These are phyloP conservation scores for Orbilia brochopaga DNA, from an alignment of 2,329 filamentous ascomycete genomes.

Conservation along the genomic window DNA sequence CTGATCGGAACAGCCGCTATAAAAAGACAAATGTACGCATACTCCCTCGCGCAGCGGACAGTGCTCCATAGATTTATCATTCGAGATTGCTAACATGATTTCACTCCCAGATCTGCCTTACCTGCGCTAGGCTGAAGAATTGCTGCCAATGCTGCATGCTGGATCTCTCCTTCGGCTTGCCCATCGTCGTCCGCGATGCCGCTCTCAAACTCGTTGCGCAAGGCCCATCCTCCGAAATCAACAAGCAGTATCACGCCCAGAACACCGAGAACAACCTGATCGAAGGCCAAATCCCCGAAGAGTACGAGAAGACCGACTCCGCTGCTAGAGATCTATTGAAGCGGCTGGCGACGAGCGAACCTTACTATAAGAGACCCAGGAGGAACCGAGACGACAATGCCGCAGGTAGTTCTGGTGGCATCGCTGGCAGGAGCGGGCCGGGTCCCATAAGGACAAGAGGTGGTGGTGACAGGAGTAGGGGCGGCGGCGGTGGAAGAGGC, in stretches of 20 bases:
- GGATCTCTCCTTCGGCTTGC: conserved; percentile 91
- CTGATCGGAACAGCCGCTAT: conserved; percentile 86
- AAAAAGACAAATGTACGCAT: conserved; percentile 74
- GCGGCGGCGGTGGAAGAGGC: conserved; percentile 59
- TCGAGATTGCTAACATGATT: neutral
- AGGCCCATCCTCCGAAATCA: conserved; percentile 88
- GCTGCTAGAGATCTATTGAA: conserved; percentile 88
- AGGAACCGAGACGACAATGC: conserved; percentile 58
- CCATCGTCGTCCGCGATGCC: conserved; percentile 92
- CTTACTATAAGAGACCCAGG: conserved; percentile 82
- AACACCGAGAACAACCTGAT: conserved; percentile 96
- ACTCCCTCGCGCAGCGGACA: neutral
- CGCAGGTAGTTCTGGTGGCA: conserved; percentile 55
- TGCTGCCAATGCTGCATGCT: conserved; percentile 99
- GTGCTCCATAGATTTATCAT: neutral
- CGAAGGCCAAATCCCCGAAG: conserved; percentile 69
- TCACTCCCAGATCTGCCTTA: conserved; percentile 69
- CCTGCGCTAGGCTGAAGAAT: conserved; percentile 95
- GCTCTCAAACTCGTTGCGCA: conserved; percentile 97
- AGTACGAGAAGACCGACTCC: conserved; percentile 81
- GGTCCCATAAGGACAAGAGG: conserved; percentile 55
- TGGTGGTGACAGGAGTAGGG: conserved; percentile 57
- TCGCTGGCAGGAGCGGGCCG: conserved; percentile 55
- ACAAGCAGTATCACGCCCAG: conserved; percentile 96
- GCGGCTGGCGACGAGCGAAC: conserved; percentile 86